Conservation (phyloP, 2,329 filamentous ascomycete genomes). For the Thyridium curvatum region DNA sequence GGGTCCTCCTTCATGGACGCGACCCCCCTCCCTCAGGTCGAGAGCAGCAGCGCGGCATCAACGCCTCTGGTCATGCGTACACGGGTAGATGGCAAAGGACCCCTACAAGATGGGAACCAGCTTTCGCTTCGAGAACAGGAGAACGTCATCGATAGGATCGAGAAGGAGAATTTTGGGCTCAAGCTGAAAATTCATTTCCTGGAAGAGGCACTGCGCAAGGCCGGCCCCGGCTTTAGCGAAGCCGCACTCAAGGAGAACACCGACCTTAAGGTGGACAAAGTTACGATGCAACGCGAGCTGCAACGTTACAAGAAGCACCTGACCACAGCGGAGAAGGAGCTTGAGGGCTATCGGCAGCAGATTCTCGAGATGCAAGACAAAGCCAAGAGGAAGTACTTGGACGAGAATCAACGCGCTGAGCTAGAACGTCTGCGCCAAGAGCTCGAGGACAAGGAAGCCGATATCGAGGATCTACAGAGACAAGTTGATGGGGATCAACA, state of each 20-base stretch:
- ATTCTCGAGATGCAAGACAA: constrained; percentile 78
- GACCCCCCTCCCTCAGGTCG: constrained; percentile 70
- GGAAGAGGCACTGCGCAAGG: constrained; percentile 81
- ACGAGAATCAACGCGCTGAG: constrained; percentile 61
- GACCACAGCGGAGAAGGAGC: constrained; percentile 73
- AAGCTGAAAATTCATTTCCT: constrained; percentile 97
- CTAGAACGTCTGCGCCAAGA: constrained; percentile 50
- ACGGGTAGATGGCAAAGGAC: constrained; percentile 56
- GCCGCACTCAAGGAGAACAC: constrained; percentile 90
- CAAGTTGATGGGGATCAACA: constrained; percentile 52
- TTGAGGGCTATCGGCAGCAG: constrained; percentile 78
- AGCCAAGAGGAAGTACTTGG: constrained; percentile 67
- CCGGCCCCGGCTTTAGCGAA: constrained; percentile 84
- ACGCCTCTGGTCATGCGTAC: constrained; percentile 72
- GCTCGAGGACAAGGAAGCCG: constrained; percentile 52
- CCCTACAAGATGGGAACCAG: constrained; percentile 80
- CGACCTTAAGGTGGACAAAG: constrained; percentile 86
- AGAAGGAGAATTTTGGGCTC: constrained; percentile 96
- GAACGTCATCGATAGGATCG: constrained; percentile 88
- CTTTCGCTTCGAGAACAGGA: constrained; percentile 92
- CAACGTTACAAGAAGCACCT: constrained; percentile 82
- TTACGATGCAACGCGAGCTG: constrained; percentile 84
- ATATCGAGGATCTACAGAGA: constrained; percentile 54
- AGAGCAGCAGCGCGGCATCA: constrained; percentile 73
- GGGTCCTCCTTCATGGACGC: constrained; percentile 56